Evolutionary conservation across 345 rosid genomes (phyloP).

Genomic region (Salix caprea): DNA sequence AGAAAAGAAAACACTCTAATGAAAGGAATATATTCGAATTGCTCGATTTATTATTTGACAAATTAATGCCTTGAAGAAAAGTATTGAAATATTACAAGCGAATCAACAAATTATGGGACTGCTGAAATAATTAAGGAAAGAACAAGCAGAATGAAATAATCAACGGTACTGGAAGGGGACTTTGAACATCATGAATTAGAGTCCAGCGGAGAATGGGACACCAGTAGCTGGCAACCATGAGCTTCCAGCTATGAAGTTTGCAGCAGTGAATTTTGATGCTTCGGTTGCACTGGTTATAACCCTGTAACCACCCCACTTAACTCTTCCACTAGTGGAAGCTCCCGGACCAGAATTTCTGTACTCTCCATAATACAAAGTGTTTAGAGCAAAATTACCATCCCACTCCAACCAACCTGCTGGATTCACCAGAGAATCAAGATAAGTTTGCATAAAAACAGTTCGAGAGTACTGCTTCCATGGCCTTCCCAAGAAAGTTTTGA

Average conservation of each 20-base stretch:
- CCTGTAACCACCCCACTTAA: conserved; percentile 65
- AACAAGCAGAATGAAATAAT: not conserved
- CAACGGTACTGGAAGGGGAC: not conserved
- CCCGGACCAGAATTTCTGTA: conserved; percentile 65
- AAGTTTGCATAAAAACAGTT: conserved; percentile 57
- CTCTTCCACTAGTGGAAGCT: conserved; percentile 55
- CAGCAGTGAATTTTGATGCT: conserved; percentile 64
- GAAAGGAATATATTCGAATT: no score
- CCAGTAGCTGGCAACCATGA: conserved; percentile 76
- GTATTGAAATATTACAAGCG: not conserved
- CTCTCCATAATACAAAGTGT: conserved; percentile 73
- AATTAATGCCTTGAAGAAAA: not conserved
- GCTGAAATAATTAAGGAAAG: not conserved
- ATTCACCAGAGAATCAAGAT: conserved; percentile 58
- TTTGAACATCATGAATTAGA: conserved; percentile 25
- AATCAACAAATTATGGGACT: not conserved
- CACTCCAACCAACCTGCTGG: conserved; percentile 80
- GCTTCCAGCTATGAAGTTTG: conserved; percentile 59
- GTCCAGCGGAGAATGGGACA: conserved; percentile 61
- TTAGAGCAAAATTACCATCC: conserved; percentile 64
- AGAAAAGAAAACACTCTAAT: no score
- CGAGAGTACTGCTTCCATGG: conserved; percentile 80
- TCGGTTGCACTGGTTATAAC: conserved; percentile 52
- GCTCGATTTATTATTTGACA: not conserved
- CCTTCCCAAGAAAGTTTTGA: conserved; percentile 66